Conservation (phyloP, 1,139 yeast genomes). For the Candida sp. region DNA sequence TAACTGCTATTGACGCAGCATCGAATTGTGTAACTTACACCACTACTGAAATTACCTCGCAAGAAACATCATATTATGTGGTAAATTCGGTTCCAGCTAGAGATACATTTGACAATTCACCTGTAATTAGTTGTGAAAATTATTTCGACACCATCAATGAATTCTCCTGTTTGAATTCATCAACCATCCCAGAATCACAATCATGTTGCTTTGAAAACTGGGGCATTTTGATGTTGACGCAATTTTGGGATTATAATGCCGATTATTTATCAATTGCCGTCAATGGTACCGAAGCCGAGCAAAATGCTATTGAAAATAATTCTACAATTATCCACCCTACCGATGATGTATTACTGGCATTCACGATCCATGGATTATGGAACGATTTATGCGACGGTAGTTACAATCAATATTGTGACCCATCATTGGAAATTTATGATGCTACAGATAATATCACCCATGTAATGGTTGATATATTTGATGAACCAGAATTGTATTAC, state of each 20-base stretch:
- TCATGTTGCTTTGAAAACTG: slow-evolving; percentile 31
- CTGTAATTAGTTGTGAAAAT: not conserved
- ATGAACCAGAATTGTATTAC: slow-evolving; percentile 23
- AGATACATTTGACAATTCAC: slow-evolving; percentile 7
- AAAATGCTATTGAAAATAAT: slow-evolving; percentile 9
- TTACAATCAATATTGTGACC: slow-evolving; percentile 29
- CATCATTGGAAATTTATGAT: slow-evolving; percentile 24
- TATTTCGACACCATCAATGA: slow-evolving; percentile 8
- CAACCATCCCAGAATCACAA: slow-evolving; percentile 18
- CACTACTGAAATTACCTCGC: slow-evolving; percentile 9
- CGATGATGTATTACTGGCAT: slow-evolving; percentile 15
- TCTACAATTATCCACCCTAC: slow-evolving; percentile 4
- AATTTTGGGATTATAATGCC: slow-evolving; percentile 39
- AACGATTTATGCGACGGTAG: slow-evolving; percentile 36
- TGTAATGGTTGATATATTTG: slow-evolving; percentile 26
- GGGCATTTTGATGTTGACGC: slow-evolving; percentile 36
- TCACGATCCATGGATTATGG: slow-evolving; percentile 45
- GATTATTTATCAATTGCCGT: slow-evolving; percentile 17
- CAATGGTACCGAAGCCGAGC: slow-evolving; percentile 13
- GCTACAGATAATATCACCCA: slow-evolving; percentile 24
- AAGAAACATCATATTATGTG: slow-evolving; percentile 9
- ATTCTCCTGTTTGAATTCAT: slow-evolving; percentile 26
- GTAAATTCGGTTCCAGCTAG: slow-evolving; percentile 8
- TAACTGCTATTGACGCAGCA: slow-evolving; percentile 3
- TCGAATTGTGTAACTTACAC: slow-evolving; percentile 7